Evolutionary conservation across 345 rosid genomes (phyloP).

Genomic region (Ceriops zippeliana): DNA sequence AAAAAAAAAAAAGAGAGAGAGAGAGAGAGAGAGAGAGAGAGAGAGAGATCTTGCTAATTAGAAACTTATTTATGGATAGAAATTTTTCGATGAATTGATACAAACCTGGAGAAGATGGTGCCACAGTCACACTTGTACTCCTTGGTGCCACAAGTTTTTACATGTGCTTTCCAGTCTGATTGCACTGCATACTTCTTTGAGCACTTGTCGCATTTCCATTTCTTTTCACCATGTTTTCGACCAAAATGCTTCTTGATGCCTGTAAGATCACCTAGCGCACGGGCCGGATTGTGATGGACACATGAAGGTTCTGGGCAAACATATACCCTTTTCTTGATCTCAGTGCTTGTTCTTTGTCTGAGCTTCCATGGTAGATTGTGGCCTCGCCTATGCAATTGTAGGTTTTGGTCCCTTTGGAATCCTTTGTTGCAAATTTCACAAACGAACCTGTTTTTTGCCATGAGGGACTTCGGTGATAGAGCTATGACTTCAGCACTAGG

Average conservation of each 20-base stretch:
- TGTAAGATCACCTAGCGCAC: slow-evolving; percentile 66
- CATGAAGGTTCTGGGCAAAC: slow-evolving; percentile 59
- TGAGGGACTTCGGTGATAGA: slow-evolving; percentile 26
- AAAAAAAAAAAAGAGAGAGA: too few relatives aligned
- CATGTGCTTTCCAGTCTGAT: slow-evolving; percentile 73
- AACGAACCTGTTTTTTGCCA: slow-evolving; percentile 28
- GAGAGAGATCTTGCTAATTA: too few relatives aligned
- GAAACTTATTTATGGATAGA: neutral
- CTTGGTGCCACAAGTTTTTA: slow-evolving; percentile 61
- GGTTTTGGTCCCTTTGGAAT: slow-evolving; percentile 32
- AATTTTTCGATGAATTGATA: neutral
- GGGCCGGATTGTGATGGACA: slow-evolving; percentile 58
- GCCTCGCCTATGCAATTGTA: slow-evolving; percentile 30
- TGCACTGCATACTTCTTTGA: slow-evolving; percentile 61
- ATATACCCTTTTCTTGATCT: slow-evolving; percentile 43
- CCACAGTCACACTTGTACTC: slow-evolving; percentile 70
- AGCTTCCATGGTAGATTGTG: slow-evolving; percentile 45
- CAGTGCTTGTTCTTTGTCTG: slow-evolving; percentile 23
- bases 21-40: too few relatives aligned
- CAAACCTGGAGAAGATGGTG: slow-evolving; percentile 53
- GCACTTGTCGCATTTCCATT: slow-evolving; percentile 65
- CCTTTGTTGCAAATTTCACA: slow-evolving; percentile 33
- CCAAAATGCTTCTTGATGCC: slow-evolving; percentile 71
- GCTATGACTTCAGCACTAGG: slow-evolving; percentile 37
- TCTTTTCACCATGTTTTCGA: slow-evolving; percentile 70